Base-by-base conservation (phyloP, 192 early-diverging fungal species). In the Coemansia sp. region DNA sequence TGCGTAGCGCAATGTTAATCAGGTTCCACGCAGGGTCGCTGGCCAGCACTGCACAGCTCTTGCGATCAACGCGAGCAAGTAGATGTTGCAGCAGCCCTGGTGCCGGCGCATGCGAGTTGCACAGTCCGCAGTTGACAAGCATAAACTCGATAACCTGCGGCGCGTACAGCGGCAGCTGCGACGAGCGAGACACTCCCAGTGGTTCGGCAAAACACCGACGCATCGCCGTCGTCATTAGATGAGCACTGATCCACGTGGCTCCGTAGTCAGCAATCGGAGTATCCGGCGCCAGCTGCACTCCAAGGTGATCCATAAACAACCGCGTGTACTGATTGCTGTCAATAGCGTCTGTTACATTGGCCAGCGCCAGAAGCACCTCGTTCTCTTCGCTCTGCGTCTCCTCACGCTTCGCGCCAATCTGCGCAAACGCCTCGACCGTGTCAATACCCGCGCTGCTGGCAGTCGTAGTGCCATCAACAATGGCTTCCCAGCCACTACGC, bases 221-320 rank as follows among this genome's bases (percentile, higher is more conserved):
- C 78, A 81, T 81, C n/a, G 72, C 78, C 9, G 78, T 75, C 2
- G 78, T 75, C 78, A 81, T 81, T 55, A 81, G 64, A 28, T 81
- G 68, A 12, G 78, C 65, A 31, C 73, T 75, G 63, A 81, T 72
- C 78, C 78, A 81, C 0, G 69, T 71, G 17, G 65, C 65, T 46
- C 50, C 51, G 42, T 64, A 59, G 21, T 55, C 38, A 17, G 36
- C 42, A 40, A 62, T 22, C 1, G 36, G 34, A 11, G 58, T 58
- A 6, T 48, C 62, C 3, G 69, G 42, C 1, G 51, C 23, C 20
- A 52, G 31, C 14, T 47, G 68, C 28, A 63, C 60, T 46, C 78
- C 73, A 38, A 81, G 55, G 28, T 81, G 78, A n/a, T 72, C 78
- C 73, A 75, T 81, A 44, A 81, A 81, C 38, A 75, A 66, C 60